Conservation (phyloP, 129 eudicot species). For the Flaveria trinervia region DNA sequence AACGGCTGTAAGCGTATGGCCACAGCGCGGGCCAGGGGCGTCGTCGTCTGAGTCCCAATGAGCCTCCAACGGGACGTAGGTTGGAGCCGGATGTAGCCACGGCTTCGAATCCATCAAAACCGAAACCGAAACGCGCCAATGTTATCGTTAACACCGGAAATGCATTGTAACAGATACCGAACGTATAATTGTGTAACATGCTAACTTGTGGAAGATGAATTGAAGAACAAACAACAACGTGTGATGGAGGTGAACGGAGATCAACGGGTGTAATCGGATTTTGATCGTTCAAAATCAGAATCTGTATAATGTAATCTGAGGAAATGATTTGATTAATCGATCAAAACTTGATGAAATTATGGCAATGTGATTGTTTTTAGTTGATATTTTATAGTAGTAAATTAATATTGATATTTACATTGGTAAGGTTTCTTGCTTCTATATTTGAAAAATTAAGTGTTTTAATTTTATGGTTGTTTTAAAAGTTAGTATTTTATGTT, state of each 20-base stretch:
- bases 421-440: too few relatives aligned
- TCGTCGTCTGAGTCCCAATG: slow-evolving; percentile 78
- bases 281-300: not conserved
- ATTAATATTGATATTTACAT: too few relatives aligned
- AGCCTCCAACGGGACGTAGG: slow-evolving; percentile 52
- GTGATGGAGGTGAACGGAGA: not conserved
- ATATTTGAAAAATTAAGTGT: too few relatives aligned
- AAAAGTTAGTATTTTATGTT: too few relatives aligned
- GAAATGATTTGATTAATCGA: too few relatives aligned
- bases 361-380: slow-evolving; percentile 19
- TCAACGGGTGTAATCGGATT: too few relatives aligned
- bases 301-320: not conserved
- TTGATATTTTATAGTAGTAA: too few relatives aligned
- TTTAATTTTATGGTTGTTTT: too few relatives aligned
- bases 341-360: too few relatives aligned
- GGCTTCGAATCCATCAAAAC: slow-evolving; percentile 57
- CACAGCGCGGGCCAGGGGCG: slow-evolving; percentile 88
- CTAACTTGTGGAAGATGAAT: slow-evolving; percentile 2
- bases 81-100: slow-evolving; percentile 80
- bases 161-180: slow-evolving; percentile 11
- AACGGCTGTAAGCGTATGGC: slow-evolving; percentile 88
- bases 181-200: not conserved
- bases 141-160: not conserved
- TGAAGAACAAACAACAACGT: slow-evolving; percentile 1
- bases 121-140: slow-evolving; percentile 10